phyloP scores from a whole-genome alignment of 2,329 filamentous ascomycete genomes.

The Ascochyta viciae-villosae region DNA sequence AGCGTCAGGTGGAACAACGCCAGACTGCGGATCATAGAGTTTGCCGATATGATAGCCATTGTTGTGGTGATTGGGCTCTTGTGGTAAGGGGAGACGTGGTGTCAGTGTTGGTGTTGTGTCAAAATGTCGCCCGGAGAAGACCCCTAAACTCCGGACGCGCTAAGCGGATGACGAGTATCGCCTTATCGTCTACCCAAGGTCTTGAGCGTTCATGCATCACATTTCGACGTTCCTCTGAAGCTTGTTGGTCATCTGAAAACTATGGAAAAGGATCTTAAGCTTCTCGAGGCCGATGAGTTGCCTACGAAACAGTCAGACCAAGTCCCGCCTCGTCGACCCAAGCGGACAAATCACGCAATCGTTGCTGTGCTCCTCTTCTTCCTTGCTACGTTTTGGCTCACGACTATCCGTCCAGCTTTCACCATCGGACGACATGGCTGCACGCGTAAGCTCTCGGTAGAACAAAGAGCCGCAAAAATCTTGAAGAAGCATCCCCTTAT shows the following conservation, averaged over 20 bases:
- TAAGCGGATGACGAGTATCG: constrained; percentile 17
- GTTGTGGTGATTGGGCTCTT: constrained; percentile 6
- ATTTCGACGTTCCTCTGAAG: background rate
- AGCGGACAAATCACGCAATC: constrained; percentile 11
- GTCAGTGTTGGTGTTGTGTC: constrained; percentile 5
- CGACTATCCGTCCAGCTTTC: constrained; percentile 8
- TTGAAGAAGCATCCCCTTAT: constrained; percentile 50
- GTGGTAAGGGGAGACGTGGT: background rate
- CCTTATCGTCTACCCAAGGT: constrained; percentile 4
- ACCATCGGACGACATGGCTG: constrained; percentile 5
- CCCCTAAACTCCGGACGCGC: constrained; percentile 26
- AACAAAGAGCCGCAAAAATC: constrained; percentile 45
- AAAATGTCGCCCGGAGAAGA: constrained; percentile 20
- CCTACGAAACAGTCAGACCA: background rate
- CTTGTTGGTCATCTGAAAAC: background rate
- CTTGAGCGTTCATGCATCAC: background rate
- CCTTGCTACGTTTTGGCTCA: constrained; percentile 11
- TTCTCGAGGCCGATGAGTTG: constrained; percentile 1
- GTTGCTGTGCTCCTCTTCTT: constrained; percentile 19
- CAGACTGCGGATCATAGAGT: constrained; percentile 80
- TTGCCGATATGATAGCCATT: constrained; percentile 84
- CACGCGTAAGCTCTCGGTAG: constrained; percentile 26
- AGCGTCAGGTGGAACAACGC: constrained; percentile 85
- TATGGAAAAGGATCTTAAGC: constrained; percentile 19
- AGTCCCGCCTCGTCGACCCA: background rate